A percentile compares a stretch with the other conserved stretches of the same genome.
phyloP scores from a whole-genome alignment of 2,329 filamentous ascomycete species.

The Biscogniauxia mediterranea region DNA sequence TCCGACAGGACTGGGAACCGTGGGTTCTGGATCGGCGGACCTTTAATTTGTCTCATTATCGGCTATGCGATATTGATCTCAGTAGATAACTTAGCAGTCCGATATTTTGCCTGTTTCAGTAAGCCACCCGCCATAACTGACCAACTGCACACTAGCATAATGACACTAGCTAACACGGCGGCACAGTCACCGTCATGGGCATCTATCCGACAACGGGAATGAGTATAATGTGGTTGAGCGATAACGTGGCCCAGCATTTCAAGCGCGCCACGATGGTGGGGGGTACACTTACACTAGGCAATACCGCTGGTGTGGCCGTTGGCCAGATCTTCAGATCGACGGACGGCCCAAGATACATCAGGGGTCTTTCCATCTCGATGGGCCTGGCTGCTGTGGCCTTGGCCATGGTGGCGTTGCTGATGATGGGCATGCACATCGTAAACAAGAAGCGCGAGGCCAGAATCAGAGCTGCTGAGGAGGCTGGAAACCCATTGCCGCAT shows the following conservation, averaged over 20 bases:
- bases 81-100: conserved; percentile 28
- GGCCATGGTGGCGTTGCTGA: conserved; percentile 25
- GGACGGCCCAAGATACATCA: conserved; percentile 31
- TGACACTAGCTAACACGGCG: neutral
- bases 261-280: conserved; percentile 46
- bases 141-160: neutral
- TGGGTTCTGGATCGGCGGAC: conserved; percentile 25
- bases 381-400: conserved; percentile 28
- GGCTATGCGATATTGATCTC: conserved; percentile 32
- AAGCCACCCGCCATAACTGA: conserved; percentile 1
- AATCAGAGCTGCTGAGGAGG: conserved; percentile 22
- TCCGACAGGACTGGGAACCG: conserved; percentile 27
- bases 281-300: conserved; percentile 46
- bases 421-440: conserved; percentile 26
- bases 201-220: conserved; percentile 33
- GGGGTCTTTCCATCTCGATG: conserved; percentile 30
- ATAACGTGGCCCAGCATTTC: conserved; percentile 47
- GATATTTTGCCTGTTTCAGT: conserved; percentile 28
- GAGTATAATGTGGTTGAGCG: conserved; percentile 46
- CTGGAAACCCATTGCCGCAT: conserved; percentile 20
- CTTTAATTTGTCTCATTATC: conserved; percentile 25
- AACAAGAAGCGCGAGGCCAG: conserved; percentile 28
- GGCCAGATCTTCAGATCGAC: conserved; percentile 42
- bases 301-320: conserved; percentile 46
- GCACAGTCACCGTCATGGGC: conserved; percentile 23